phyloP scores from a whole-genome alignment of 2,329 filamentous ascomycete species.

The Gremmenia infestans region DNA sequence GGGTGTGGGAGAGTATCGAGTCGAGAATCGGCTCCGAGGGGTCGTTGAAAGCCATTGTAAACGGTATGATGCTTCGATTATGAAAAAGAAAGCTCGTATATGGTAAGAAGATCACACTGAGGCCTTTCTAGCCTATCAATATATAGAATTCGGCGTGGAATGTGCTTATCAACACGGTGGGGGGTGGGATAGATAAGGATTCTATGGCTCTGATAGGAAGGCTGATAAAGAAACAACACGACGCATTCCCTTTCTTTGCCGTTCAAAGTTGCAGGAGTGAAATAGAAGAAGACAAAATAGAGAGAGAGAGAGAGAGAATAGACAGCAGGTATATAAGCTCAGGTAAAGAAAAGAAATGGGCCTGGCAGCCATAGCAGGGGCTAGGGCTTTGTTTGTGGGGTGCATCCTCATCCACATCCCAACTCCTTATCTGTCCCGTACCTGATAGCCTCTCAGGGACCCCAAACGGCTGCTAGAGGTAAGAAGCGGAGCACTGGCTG shows the following conservation, averaged over 20 bases:
- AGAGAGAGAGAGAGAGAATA: constrained; percentile 6
- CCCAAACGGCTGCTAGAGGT: background rate
- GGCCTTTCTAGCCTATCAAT: background rate
- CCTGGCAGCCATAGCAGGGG: background rate
- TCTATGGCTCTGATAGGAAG: background rate
- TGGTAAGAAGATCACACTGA: background rate
- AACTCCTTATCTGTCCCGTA: constrained; percentile 19
- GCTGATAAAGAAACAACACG: background rate
- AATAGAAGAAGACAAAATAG: constrained; percentile 6
- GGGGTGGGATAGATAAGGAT: constrained; percentile 14
- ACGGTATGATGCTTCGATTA: constrained; percentile 1
- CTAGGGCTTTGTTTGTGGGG: constrained; percentile 21
- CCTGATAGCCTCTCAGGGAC: background rate
- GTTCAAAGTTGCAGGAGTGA: constrained; percentile 1
- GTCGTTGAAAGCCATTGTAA: constrained; percentile 20
- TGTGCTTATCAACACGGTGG: constrained; percentile 25
- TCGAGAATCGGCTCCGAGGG: constrained; percentile 15
- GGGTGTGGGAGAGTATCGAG: constrained; percentile 28
- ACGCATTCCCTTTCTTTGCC: background rate
- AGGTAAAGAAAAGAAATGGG: background rate
- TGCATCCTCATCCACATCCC: constrained; percentile 17
- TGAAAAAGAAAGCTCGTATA: constrained; percentile 8
- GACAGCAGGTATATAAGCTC: too few species aligned
- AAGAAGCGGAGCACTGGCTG: background rate
- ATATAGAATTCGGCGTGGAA: constrained; percentile 4